A percentile compares a stretch with the other conserved stretches of the same genome.
Evolutionary conservation across 192 early-diverging fungal species (phyloP).

Genomic region (Coemansia sp.): DNA sequence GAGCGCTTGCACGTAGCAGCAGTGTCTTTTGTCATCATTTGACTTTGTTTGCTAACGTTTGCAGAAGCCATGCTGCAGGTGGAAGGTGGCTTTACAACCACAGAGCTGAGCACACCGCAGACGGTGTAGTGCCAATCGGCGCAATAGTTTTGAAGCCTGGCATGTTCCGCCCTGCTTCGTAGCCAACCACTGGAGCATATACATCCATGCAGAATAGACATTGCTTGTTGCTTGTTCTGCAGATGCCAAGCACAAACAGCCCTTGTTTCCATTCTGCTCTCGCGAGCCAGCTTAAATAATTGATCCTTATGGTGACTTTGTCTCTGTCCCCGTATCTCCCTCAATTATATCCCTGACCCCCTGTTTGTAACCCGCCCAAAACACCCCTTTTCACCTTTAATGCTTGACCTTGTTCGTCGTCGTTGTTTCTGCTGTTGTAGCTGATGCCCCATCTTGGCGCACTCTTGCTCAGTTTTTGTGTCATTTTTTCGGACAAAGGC

Average conservation of each 20-base stretch:
- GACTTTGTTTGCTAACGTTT: conserved; percentile 6
- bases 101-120: background rate
- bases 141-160: conserved; percentile 1
- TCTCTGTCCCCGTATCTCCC: background rate
- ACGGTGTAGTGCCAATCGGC: conserved; percentile 10
- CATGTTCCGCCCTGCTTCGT: background rate
- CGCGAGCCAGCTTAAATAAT: conserved; percentile 4
- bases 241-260: background rate
- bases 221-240: conserved; percentile 7
- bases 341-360: background rate
- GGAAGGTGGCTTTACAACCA: conserved; percentile 5
- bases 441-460: background rate
- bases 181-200: conserved; percentile 8
- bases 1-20: no score
- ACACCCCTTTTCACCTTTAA: background rate
- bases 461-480: conserved; percentile 4
- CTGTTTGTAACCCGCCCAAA: conserved; percentile 3
- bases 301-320: conserved; percentile 10
- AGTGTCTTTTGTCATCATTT: background rate
- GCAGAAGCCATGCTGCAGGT: conserved; percentile 3
- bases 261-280: conserved; percentile 1
- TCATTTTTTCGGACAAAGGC: background rate
- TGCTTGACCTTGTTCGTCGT: background rate
- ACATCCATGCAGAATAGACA: conserved; percentile 8
- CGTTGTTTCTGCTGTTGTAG: no score